Evolutionary conservation across 768 basidiomycete species (phyloP), one percentile per base, ranked within the genome.

Genomic region (Termitomyces bulborhizus): DNA sequence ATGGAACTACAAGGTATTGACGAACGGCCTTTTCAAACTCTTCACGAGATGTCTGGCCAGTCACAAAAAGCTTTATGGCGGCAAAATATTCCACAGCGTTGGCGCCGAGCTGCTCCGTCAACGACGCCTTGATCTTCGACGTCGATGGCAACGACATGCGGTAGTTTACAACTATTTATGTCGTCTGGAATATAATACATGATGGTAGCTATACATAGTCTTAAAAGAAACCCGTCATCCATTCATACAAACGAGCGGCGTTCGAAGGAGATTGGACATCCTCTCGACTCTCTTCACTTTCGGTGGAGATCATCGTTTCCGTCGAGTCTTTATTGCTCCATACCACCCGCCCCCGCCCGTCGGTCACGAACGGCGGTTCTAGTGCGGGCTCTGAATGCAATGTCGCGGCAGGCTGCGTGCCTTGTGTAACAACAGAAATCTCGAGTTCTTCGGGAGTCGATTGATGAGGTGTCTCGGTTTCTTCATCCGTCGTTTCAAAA

Each of bases 1-100:
- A 78, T 24, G 83, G 76, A 1, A 80, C 77, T 62, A 82, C 83
- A 34, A 92, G 76, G 6, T 78, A 73, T 27, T 79, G 78, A 51
- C 83, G 82, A 55, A 88, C 77, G 15, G 78, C 69, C 3, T 88
- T 85, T 56, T 92, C 90, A 62, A 90, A 92, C 64, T 93, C 90
- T 50, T 73, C 71, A 42, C 90, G 79, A 9, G 90, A 89, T 61
- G 81, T 81, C 55, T 75, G 75, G 0, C 84, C 90, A 31, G 79
- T 77, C 3, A 91, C 77, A 65, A 88, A 92, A 46, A 74, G 75
- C 57, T 81, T 79, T n/a, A 92, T 73, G 0, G 81, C 73, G 3
- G 74, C 66, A 64, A 88, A 90, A 65, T 92, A 92, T 0, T 57
- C 62, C 1, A 73, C 66, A 0, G 86, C 81, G 53, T 84, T 85